A percentile compares a stretch with the other conserved stretches of the same genome.
Evolutionary conservation across 164 flowering plant genomes (phyloP).

Genomic region (Liriodendron chinense): DNA sequence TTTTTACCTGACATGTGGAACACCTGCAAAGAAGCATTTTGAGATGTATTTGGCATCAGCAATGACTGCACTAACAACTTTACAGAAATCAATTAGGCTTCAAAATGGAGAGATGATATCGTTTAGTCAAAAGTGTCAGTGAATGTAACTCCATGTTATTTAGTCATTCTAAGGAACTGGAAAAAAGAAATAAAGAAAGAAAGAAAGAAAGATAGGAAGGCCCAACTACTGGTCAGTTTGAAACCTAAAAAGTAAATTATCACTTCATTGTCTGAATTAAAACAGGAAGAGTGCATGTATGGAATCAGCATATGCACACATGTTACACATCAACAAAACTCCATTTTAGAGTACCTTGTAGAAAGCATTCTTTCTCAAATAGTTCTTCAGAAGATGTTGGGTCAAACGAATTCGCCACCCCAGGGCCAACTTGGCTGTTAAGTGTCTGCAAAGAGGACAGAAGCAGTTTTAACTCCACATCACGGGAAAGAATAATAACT

Average conservation of each 20-base stretch:
- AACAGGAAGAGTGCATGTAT: not conserved
- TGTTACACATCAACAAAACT: too few species aligned
- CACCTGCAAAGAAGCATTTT: constrained; percentile 49
- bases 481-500: not conserved
- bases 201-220: too few species aligned
- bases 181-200: too few species aligned
- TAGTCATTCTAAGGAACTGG: too few species aligned
- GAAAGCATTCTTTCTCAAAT: constrained; percentile 82
- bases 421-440: constrained; percentile 82
- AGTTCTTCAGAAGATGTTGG: constrained; percentile 75
- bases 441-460: constrained; percentile 48
- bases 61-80: not conserved
- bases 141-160: too few species aligned
- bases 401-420: constrained; percentile 97
- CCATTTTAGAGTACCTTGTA: constrained; percentile 63
- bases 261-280: not conserved
- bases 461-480: not conserved
- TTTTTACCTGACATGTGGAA: constrained; percentile 70
- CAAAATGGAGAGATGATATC: too few species aligned
- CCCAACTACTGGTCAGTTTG: too few species aligned
- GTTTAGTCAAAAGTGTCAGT: too few species aligned
- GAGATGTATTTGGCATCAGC: not conserved
- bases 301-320: not conserved
- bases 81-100: not conserved
- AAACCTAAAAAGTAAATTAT: too few species aligned